Percentiles rank a stretch among this genome's conserved stretches.
These are phyloP conservation scores for Chamaecyparis obtusa DNA, from an alignment of 75 land plant genomes.

Conservation along the genomic window DNA sequence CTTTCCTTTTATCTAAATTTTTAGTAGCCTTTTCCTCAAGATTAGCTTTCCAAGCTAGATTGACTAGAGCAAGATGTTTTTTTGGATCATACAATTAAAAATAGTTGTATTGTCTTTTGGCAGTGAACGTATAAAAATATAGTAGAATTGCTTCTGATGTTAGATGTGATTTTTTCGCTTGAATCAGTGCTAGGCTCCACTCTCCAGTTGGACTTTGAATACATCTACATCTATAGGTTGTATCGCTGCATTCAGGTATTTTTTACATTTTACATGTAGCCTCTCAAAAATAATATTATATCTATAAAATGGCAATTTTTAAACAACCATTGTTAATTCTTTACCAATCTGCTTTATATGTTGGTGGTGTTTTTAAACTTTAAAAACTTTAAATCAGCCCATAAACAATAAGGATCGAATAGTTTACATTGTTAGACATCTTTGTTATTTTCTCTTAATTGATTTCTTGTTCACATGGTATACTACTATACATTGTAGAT, in stretches of 20 bases:
- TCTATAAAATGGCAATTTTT: neutral
- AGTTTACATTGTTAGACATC: neutral
- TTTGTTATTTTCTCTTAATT: neutral
- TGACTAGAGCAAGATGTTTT: too few species aligned
- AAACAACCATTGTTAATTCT: neutral
- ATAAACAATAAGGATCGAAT: neutral
- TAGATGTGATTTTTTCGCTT: neutral
- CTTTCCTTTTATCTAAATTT: too few species aligned
- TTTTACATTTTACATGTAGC: neutral
- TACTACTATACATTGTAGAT: neutral
- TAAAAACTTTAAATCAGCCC: neutral
- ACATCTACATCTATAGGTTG: constrained; percentile 84
- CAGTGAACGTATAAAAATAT: neutral
- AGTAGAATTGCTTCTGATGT: neutral
- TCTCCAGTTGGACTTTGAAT: constrained; percentile 89
- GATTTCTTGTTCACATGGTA: neutral
- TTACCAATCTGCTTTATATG: neutral
- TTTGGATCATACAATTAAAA: neutral
- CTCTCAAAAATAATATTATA: neutral
- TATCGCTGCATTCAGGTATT: constrained; percentile 90
- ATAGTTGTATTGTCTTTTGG: neutral
- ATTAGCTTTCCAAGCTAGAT: too few species aligned
- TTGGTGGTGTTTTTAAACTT: neutral
- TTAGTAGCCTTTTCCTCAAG: too few species aligned
- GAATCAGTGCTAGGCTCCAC: constrained; percentile 91